A percentile compares a stretch with the other conserved stretches of the same genome.
These are phyloP conservation scores for Leucaena leucocephala DNA, from an alignment of 306 rosid species.

Conservation along the genomic window DNA sequence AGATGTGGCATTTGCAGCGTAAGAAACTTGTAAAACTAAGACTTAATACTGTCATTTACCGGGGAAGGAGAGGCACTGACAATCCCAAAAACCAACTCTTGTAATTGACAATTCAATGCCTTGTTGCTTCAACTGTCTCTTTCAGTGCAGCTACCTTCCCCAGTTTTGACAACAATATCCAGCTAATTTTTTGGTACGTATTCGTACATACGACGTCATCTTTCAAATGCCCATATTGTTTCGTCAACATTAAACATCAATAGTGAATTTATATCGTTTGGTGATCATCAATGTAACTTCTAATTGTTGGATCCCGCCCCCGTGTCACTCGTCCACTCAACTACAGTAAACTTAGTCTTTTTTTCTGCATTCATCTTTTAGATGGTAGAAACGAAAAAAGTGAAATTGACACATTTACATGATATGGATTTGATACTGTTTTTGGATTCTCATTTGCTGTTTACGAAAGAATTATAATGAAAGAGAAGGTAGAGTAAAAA, in stretches of 20 bases:
- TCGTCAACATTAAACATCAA: not conserved
- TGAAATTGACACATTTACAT: not conserved
- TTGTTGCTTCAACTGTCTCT: slow-evolving; percentile 6
- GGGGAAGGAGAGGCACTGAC: not conserved
- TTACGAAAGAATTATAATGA: not conserved
- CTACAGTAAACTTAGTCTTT: not conserved
- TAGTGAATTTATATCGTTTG: not conserved
- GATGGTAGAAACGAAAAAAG: too few relatives aligned
- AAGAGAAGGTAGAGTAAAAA: not conserved
- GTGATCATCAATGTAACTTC: not conserved
- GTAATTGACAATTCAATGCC: slow-evolving; percentile 16
- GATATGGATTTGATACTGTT: not conserved
- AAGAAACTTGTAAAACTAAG: too few relatives aligned
- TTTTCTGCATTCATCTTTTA: too few relatives aligned
- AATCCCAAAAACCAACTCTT: slow-evolving; percentile 16
- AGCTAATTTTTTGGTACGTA: slow-evolving; percentile 32
- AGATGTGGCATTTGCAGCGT: too few relatives aligned
- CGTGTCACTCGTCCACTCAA: not conserved
- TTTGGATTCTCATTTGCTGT: not conserved
- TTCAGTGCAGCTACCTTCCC: slow-evolving; percentile 18
- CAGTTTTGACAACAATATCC: slow-evolving; percentile 37
- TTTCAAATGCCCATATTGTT: not conserved
- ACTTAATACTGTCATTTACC: not conserved
- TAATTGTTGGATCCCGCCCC: not conserved
- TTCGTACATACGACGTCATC: not conserved